Base-by-base conservation (phyloP, 2,329 filamentous ascomycete species). In the Plectosphaerella plurivora region DNA sequence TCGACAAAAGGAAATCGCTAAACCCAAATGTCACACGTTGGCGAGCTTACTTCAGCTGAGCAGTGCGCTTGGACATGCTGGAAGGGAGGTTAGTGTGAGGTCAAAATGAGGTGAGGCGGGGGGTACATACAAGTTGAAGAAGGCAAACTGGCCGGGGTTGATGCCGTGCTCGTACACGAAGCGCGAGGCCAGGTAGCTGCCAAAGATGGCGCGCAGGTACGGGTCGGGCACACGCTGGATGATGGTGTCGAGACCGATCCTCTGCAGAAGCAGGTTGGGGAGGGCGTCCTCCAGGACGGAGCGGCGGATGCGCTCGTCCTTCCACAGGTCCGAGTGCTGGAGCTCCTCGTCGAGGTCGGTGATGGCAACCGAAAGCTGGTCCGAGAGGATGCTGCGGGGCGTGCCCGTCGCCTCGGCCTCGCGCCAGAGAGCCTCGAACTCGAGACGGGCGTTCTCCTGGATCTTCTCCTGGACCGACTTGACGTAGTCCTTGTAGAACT, bases 391-490 rank as follows among this genome's bases (percentile, higher is more conserved):
- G 56, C 91, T 95, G 56, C 92, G 84, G 20, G 90, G 74, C 51
- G 86, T 77, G 50, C 90, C 89, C 2, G 89, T 96, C 67, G 86
- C 73, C 71, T 94, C 85, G 66, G 96, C 84, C 72, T 99, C 94
- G 59, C 90, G 85, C 94, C 94, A 99, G 73, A 99, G 95, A 44
- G 94, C 94, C 74, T 99, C 94, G 61, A 99, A 99, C 71, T 99
- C 94, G 36, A 99, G 84, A 15, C 84, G 78, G 3, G 94, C 94
- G 61, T 99, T 99, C 62, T 91, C 85, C 70, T 89, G 84, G 68
- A 99, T 97, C 65, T 87, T 91, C 57, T 83, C 81, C 73, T 99
- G 94, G 3, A 99, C 94, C 64, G 91, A 82, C 68, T 88, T 88
- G 62, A 99, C 94, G 64, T 99, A 99, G 44, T 84, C 82, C 66